Percentiles rank a stretch among this genome's conserved stretches.
phyloP scores from a whole-genome alignment of 2,329 filamentous ascomycete genomes.

The Phaeoacremonium minimum region DNA sequence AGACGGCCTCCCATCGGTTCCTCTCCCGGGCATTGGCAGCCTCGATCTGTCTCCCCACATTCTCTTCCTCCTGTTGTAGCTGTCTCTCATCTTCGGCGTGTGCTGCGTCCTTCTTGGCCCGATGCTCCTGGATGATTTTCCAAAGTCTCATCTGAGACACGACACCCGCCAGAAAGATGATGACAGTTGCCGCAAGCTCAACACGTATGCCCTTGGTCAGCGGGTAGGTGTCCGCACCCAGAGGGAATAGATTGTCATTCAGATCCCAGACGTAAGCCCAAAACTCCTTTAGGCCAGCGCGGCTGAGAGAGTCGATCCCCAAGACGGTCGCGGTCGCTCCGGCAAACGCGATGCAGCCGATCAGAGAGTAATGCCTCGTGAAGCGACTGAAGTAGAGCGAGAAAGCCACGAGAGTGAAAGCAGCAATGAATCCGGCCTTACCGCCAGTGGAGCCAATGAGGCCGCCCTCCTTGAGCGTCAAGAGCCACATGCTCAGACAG shows the following conservation, averaged over 20 bases:
- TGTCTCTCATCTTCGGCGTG: constrained; percentile 46
- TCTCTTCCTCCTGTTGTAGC: constrained; percentile 62
- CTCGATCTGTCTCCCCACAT: constrained; percentile 64
- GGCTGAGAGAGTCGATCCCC: constrained; percentile 86
- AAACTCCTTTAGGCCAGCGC: constrained; percentile 91
- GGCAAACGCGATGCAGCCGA: constrained; percentile 71
- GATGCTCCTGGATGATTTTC: constrained; percentile 68
- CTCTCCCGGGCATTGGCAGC: constrained; percentile 57
- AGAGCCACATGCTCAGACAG: constrained; percentile 84
- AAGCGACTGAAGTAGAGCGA: constrained; percentile 74
- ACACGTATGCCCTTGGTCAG: constrained; percentile 82
- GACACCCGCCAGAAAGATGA: constrained; percentile 71
- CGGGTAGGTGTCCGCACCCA: constrained; percentile 73
- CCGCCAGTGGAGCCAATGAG: constrained; percentile 58
- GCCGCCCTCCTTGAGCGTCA: constrained; percentile 72
- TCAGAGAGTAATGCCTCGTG: constrained; percentile 74
- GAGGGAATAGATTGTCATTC: constrained; percentile 75
- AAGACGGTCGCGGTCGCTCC: constrained; percentile 76
- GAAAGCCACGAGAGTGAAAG: constrained; percentile 64
- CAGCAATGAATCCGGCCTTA: constrained; percentile 72
- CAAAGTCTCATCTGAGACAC: constrained; percentile 84
- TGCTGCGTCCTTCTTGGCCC: constrained; percentile 47
- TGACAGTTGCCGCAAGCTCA: constrained; percentile 73
- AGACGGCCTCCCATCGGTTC: constrained; percentile 71
- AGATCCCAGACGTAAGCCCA: constrained; percentile 90